Base-by-base conservation (phyloP, 1,284 basidiomycete species). In the Cystobasidium sp. region DNA sequence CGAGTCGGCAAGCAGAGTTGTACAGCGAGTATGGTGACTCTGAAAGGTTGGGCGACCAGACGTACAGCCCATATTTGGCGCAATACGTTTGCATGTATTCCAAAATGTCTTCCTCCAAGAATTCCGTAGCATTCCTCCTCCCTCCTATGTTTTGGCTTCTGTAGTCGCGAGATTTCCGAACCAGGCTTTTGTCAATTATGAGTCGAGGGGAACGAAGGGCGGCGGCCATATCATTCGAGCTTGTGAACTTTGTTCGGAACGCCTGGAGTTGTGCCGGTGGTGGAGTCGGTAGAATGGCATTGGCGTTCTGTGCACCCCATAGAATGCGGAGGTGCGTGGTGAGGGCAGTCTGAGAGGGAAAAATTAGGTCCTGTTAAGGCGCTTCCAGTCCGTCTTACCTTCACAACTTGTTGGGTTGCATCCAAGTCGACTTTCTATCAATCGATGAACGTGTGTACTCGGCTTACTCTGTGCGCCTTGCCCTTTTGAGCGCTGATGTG, bases 1-100 rank as follows among this genome's bases (percentile, higher is more conserved):
- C 56, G 39, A 59, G 56, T 59, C 39, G 56, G 24, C 56, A 59
- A 59, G 56, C 56, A 37, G 39, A 59, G 56, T 59, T 37, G 52
- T 59, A 59, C 24, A 6, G 6, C 53, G 8, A 59, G 56, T 59
- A 59, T 20, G 56, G 56, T 59, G 56, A 59, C 56, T 59, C 56
- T 59, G 24, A 49, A 49, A 49, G 46, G n/a, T 49, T 49, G 9
- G 46, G 46, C n/a, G 10, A n/a, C n/a, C n/a, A n/a, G n/a, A n/a
- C n/a, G n/a, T n/a, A n/a, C n/a, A n/a, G n/a, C n/a, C n/a, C n/a
- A n/a, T n/a, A n/a, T n/a, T n/a, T n/a, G n/a, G 51, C 51, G 22
- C 51, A 53, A n/a, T n/a, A 53, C 51, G 51, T 53, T 22, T 53
- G 51, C 51, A 53, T 53, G 51, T 53, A 22, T 53, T 22, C 51